Conservation (phyloP, 192 early-diverging fungal species). For the Mortierella antarctica region DNA sequence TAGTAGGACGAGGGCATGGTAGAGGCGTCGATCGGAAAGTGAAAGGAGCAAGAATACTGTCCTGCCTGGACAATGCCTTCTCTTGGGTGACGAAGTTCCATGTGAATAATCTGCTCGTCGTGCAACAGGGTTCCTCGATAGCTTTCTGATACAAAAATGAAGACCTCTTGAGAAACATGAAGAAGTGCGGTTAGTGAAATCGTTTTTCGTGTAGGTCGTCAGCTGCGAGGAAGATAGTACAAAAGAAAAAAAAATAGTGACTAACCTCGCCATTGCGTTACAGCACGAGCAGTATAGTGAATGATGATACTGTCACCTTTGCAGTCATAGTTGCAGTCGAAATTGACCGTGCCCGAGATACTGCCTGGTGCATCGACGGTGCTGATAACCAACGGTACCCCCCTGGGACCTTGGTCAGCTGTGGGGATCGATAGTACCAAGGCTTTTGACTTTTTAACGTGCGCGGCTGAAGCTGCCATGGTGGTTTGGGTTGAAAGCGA, state of each 20-base stretch:
- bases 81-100: neutral
- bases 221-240: neutral
- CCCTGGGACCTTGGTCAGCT: neutral
- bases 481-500: neutral
- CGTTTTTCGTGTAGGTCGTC: neutral
- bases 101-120: neutral
- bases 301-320: constrained; percentile 20
- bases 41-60: neutral
- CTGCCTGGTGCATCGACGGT: constrained; percentile 1
- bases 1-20: constrained; percentile 7
- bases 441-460: neutral
- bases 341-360: constrained; percentile 7
- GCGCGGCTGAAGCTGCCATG: neutral
- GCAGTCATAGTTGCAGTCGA: constrained; percentile 31
- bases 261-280: constrained; percentile 11
- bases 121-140: too few relatives aligned
- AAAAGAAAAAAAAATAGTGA: neutral
- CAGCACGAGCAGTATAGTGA: constrained; percentile 14
- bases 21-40: constrained; percentile 6
- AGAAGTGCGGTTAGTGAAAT: too few relatives aligned
- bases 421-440: neutral
- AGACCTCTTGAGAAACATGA: too few relatives aligned
- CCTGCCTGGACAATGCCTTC: constrained; percentile 1
- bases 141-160: too few relatives aligned
- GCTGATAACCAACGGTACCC: constrained; percentile 6